Conservation (phyloP, 768 basidiomycete genomes). For the Podaxis sp. region DNA sequence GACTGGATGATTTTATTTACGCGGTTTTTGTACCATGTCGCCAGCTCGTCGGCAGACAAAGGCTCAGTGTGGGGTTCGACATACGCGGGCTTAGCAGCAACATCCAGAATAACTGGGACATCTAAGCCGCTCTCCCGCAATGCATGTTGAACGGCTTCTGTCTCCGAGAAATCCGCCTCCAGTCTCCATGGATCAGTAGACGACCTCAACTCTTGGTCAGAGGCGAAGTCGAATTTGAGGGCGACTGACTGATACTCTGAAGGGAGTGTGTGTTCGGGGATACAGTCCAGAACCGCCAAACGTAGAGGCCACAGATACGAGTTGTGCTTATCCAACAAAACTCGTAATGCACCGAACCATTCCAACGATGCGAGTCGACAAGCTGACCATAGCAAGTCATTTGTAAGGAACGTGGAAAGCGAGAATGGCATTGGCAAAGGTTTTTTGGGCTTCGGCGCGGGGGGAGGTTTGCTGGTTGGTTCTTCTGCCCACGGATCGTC, state of each 20-base stretch:
- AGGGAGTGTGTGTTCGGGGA: constrained; percentile 75
- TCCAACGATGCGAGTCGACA: constrained; percentile 64
- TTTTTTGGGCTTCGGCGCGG: constrained; percentile 26
- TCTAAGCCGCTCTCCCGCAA: constrained; percentile 27
- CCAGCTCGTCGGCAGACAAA: constrained; percentile 49
- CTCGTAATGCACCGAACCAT: constrained; percentile 53
- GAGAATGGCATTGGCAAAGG: constrained; percentile 40
- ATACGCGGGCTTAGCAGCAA: constrained; percentile 16
- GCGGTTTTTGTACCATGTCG: constrained; percentile 72
- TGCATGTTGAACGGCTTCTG: constrained; percentile 37
- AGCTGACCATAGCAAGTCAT: constrained; percentile 56
- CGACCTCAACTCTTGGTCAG: constrained; percentile 39
- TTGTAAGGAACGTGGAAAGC: constrained; percentile 62
- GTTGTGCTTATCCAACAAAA: constrained; percentile 59
- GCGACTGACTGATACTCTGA: constrained; percentile 59
- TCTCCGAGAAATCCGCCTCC: constrained; percentile 60
- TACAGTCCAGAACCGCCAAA: constrained; percentile 62
- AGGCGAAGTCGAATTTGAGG: constrained; percentile 53
- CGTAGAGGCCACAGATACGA: constrained; percentile 65
- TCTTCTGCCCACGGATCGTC: constrained; percentile 77
- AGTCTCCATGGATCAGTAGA: constrained; percentile 44
- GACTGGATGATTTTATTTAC: constrained; percentile 58
- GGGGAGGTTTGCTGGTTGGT: constrained; percentile 25
- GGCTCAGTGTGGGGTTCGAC: constrained; percentile 25
- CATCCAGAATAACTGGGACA: constrained; percentile 13